Evolutionary conservation across 2,329 filamentous ascomycete species (phyloP), one percentile per base, ranked within the genome.

Genomic region (Cucurbitaria berberidis): DNA sequence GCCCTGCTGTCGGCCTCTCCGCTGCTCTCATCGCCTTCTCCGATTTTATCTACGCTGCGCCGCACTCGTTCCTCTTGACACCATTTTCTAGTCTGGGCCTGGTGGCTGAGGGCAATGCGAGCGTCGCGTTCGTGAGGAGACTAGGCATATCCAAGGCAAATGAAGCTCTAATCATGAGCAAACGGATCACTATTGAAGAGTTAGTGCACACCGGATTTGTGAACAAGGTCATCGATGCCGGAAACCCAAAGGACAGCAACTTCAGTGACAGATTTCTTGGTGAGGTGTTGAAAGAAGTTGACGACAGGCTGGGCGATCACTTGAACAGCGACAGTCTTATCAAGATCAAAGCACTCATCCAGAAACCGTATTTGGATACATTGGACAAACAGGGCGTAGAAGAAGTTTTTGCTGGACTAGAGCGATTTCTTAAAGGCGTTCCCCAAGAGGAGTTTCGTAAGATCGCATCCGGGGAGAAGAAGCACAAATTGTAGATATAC

Each of bases 121-220:
- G 87, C 15, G 80, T 86, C 49, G 91, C 88, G 0, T 88, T 98
- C 51, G 90, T 95, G 13, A 84, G 89, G 66, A 81, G 93, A 0
- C 81, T 98, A 21, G 95, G 95, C 1, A 83, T 91, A 45, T 80
- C 84, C 53, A 90, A 90, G 72, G 93, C 92, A 9, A 96, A 96
- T 70, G 95, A 98, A 81, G 93, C 95, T 11, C 82, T 98, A 11
- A 87, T 99, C 62, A 95, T 96, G 89, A 92, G 89, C 67, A 90
- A 89, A 75, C 83, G 87, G 39, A 90, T 98, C 64, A 74, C 81
- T 0, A 84, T 85, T 26, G 84, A 88, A 21, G 91, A 96, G 70
- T 81, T 98, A 26, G 80, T 93, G 57, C 78, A 82, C 8, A 83
- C 85, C 2, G 93, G 93, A 0, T 98, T 91, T 68, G 90, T 96